These are phyloP conservation scores for Aegilops umbellulata DNA, from an alignment of 176 grass and related monocot species.

Conservation along the genomic window DNA sequence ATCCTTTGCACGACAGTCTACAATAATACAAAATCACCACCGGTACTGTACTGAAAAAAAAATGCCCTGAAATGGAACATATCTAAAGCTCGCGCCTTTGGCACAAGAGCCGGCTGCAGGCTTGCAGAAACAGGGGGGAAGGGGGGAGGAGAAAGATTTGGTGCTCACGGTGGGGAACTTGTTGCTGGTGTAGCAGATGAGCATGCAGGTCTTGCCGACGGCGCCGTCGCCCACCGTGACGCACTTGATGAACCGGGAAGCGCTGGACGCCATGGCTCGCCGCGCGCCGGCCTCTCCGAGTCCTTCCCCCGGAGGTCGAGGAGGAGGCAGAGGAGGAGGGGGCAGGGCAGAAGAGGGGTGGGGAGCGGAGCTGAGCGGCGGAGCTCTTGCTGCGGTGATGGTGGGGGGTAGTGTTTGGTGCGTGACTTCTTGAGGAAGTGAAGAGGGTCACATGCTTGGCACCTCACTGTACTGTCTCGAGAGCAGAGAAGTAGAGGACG, in stretches of 20 bases:
- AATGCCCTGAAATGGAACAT: not conserved
- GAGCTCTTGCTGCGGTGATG: not conserved
- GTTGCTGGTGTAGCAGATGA: constrained; percentile 99
- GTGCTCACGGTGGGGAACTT: constrained; percentile 71
- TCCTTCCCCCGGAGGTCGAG: constrained; percentile 32
- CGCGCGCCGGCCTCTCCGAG: constrained; percentile 20
- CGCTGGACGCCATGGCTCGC: constrained; percentile 74
- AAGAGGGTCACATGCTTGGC: constrained; percentile 56
- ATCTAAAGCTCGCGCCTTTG: constrained; percentile 1
- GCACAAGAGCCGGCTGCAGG: not conserved
- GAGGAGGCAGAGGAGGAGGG: not conserved
- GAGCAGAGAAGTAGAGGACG: not conserved
- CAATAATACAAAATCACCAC: constrained; percentile 24
- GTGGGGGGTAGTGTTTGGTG: constrained; percentile 29
- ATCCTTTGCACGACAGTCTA: not conserved
- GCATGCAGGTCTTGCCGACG: constrained; percentile 99
- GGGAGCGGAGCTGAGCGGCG: not conserved
- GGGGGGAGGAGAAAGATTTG: constrained; percentile 21
- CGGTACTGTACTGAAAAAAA: not conserved
- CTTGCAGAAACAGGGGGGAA: not conserved
- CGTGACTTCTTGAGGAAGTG: constrained; percentile 50
- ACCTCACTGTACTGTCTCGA: constrained; percentile 13
- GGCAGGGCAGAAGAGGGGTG: not conserved
- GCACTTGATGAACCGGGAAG: constrained; percentile 98
- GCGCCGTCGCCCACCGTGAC: constrained; percentile 98